phyloP scores from a whole-genome alignment of 78 protist genomes.

The Tieghemostelium lacteum region DNA sequence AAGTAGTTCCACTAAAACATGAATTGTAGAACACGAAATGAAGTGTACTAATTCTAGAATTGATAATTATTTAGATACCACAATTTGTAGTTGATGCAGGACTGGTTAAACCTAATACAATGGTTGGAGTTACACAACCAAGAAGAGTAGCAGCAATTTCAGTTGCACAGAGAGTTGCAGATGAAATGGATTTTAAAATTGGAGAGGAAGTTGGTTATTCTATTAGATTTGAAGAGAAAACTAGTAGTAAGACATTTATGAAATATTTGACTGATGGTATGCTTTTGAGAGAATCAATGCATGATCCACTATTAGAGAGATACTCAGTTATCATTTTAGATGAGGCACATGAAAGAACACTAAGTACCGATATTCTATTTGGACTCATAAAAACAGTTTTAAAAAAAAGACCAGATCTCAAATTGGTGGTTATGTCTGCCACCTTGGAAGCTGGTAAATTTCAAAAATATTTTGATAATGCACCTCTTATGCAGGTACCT shows the following conservation, averaged over 20 bases:
- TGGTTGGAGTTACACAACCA: conserved; percentile 99
- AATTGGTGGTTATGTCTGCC: conserved; percentile 98
- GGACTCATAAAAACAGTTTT: conserved; percentile 93
- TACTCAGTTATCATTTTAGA: conserved; percentile 97
- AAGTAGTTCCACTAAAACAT: background rate
- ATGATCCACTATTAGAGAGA: conserved; percentile 92
- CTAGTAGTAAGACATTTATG: conserved; percentile 89
- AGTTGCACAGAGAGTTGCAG: conserved; percentile 97
- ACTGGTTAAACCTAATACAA: conserved; percentile 24
- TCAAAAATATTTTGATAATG: conserved; percentile 93
- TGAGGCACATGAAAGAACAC: conserved; percentile 99
- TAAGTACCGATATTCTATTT: conserved; percentile 98
- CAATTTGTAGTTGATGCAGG: conserved; percentile 87
- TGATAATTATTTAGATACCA: conserved; percentile 55
- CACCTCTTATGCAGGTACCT: conserved; percentile 89
- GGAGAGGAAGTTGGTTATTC: conserved; percentile 99
- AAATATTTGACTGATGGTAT: conserved; percentile 98
- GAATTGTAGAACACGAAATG: background rate
- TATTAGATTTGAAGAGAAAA: conserved; percentile 99
- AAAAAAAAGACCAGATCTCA: conserved; percentile 87
- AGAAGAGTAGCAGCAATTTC: conserved; percentile 98
- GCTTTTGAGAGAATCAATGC: conserved; percentile 99
- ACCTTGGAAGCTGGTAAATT: conserved; percentile 99
- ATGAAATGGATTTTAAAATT: conserved; percentile 98
- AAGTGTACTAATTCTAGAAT: background rate